Evolutionary conservation across 352 stramenopile genomes (phyloP).

Genomic region (Pythium guiyangense): DNA sequence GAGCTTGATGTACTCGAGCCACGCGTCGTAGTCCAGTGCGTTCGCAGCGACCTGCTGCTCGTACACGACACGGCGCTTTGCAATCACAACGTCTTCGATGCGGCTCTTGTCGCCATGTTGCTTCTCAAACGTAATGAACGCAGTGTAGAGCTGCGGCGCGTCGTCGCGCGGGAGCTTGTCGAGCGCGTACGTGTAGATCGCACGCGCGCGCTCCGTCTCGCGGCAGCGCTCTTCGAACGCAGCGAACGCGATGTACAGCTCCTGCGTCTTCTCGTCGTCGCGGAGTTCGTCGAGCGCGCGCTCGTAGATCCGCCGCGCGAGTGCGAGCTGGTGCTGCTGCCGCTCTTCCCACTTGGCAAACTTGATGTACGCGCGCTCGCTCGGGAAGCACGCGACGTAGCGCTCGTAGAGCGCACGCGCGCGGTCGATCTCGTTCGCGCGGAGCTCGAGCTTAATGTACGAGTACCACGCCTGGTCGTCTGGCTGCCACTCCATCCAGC

Average conservation of each 20-base stretch:
- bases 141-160: constrained; percentile 92
- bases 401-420: constrained; percentile 92
- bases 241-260: constrained; percentile 93
- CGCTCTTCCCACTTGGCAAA: constrained; percentile 98
- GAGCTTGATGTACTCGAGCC: constrained; percentile 99
- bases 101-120: constrained; percentile 95
- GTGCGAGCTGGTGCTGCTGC: constrained; percentile 89
- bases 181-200: constrained; percentile 86
- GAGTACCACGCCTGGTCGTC: constrained; percentile 98
- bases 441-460: constrained; percentile 98
- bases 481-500: constrained; percentile 96
- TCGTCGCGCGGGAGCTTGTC: constrained; percentile 81
- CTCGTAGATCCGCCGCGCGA: constrained; percentile 94
- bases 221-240: constrained; percentile 97
- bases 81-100: constrained; percentile 96
- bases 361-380: constrained; percentile 94
- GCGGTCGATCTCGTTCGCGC: constrained; percentile 79
- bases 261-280: constrained; percentile 72
- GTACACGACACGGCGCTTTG: constrained; percentile 94
- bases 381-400: constrained; percentile 91
- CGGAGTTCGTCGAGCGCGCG: constrained; percentile 90
- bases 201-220: constrained; percentile 89
- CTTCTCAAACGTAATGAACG: constrained; percentile 98
- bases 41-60: constrained; percentile 89
- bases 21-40: constrained; percentile 96